Evolutionary conservation across 768 basidiomycete species (phyloP), one percentile per base, ranked within the genome.

Genomic region (Mycena capillaripes): DNA sequence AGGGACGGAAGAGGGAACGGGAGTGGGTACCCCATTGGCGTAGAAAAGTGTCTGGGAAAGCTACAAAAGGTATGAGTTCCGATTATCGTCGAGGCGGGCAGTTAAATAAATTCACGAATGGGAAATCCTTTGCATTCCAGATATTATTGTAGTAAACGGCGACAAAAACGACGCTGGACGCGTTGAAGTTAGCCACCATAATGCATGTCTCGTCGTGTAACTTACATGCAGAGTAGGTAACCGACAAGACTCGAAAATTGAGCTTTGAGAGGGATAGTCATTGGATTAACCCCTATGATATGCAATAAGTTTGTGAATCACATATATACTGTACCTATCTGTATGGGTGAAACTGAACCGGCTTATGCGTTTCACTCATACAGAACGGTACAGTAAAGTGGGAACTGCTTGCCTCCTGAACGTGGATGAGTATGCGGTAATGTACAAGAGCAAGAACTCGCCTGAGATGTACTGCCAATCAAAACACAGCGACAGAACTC

Each of bases 381-480:
- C n/a, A n/a, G n/a, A n/a, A n/a, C n/a, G n/a, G n/a, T 19, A 56
- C 64, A 16, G 56, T 19, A 55, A 17, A 23, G 1, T 23, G 25
- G 36, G 46, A 73, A 63, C n/a, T 29, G 19, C 68, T 53, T 64
- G n/a, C 66, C 66, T 63, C 69, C 64, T 60, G n/a, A 44, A 27
- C 19, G 57, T 63, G 0, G 17, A 29, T 71, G 5, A 65, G 53
- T 5, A n/a, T 21, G 23, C 16, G 14, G 8, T 17, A n/a, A 44
- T 29, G 14, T 40, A 3, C 4, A 2, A 48, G 10, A 23, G 23
- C 25, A 69, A 17, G 19, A n/a, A 66, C 58, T 27, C 76, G 76
- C 86, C 87, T 17, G 86, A 83, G 23, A 90, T 86, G 73, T 89
- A 89, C 73, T 89, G 88, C 89, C 89, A 92, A 74, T 92, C 91